Conservation (phyloP, 495 filamentous ascomycete genomes). For the Tetracladium marchalianum region DNA sequence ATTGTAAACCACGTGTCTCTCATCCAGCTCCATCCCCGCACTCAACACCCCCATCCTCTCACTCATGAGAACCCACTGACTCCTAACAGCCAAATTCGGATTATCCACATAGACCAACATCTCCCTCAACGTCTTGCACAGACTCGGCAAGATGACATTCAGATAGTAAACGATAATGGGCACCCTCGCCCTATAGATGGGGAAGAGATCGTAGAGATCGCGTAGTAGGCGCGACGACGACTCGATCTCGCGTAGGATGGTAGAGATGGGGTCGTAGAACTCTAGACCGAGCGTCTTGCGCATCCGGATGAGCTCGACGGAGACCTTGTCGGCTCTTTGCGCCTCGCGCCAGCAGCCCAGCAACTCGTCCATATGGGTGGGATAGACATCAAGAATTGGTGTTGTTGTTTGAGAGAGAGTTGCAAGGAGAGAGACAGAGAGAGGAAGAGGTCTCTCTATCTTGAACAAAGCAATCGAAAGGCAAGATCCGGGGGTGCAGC, state of each 20-base stretch:
- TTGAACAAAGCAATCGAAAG: neutral
- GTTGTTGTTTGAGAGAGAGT: neutral
- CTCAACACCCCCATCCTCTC: slow-evolving; percentile 23
- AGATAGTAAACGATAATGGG: slow-evolving; percentile 40
- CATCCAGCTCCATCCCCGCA: slow-evolving; percentile 37
- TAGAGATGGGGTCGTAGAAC: slow-evolving; percentile 16
- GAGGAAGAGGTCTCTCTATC: neutral
- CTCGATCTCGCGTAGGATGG: slow-evolving; percentile 14
- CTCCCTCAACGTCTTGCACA: slow-evolving; percentile 37
- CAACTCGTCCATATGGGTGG: slow-evolving; percentile 18
- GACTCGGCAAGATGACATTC: slow-evolving; percentile 39
- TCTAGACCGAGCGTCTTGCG: slow-evolving; percentile 7
- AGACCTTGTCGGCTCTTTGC: slow-evolving; percentile 14
- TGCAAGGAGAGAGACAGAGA: neutral
- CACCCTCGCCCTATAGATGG: slow-evolving; percentile 35
- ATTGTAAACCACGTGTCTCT: slow-evolving; percentile 43
- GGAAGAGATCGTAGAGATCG: slow-evolving; percentile 39
- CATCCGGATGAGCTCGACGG: slow-evolving; percentile 10
- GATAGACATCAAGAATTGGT: slow-evolving; percentile 16
- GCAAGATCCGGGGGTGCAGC: neutral
- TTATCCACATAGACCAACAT: slow-evolving; percentile 41
- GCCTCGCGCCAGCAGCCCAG: slow-evolving; percentile 21
- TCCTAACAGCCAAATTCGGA: slow-evolving; percentile 30
- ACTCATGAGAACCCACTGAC: slow-evolving; percentile 41
- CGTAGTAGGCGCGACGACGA: slow-evolving; percentile 32